These are phyloP conservation scores for Fraxinus pennsylvanica DNA, from an alignment of 257 asterid species.

Conservation along the genomic window DNA sequence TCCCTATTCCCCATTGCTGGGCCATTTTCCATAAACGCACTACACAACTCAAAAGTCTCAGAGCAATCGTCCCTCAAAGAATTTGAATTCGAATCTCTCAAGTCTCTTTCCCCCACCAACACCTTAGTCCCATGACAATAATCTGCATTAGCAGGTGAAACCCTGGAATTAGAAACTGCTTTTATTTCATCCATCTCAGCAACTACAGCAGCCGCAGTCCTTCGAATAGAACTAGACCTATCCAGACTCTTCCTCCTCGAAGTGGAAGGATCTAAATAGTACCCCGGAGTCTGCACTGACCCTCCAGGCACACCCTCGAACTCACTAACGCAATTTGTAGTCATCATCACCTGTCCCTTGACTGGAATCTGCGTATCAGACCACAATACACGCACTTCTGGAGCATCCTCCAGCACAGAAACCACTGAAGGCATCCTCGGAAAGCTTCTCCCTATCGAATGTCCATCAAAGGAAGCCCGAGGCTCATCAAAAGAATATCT, in stretches of 20 bases:
- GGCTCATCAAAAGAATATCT: constrained; percentile 84
- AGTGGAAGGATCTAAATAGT: constrained; percentile 68
- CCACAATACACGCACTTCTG: constrained; percentile 42
- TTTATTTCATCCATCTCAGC: constrained; percentile 78
- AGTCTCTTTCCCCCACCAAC: constrained; percentile 41
- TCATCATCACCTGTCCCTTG: constrained; percentile 38
- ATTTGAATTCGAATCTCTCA: constrained; percentile 54
- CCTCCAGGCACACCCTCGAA: constrained; percentile 68
- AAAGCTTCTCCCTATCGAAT: constrained; percentile 60
- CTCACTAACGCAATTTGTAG: constrained; percentile 26
- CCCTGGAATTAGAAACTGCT: constrained; percentile 52
- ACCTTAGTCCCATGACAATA: constrained; percentile 49
- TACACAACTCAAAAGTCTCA: constrained; percentile 66
- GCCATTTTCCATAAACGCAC: constrained; percentile 44
- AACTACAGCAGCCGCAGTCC: constrained; percentile 74
- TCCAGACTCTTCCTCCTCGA: constrained; percentile 86
- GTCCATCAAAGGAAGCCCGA: constrained; percentile 83
- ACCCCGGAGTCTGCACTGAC: constrained; percentile 71
- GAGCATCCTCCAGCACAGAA: constrained; percentile 71
- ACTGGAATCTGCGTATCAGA: constrained; percentile 66
- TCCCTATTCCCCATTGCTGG: constrained; percentile 56
- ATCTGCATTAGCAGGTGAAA: constrained; percentile 50
- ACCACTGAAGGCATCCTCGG: constrained; percentile 75
- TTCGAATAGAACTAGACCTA: constrained; percentile 75
- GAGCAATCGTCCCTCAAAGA: constrained; percentile 73